Evolutionary conservation across 352 stramenopile species (phyloP), one percentile per base, ranked within the genome.

Genomic region (Phytophthora pluvialis): DNA sequence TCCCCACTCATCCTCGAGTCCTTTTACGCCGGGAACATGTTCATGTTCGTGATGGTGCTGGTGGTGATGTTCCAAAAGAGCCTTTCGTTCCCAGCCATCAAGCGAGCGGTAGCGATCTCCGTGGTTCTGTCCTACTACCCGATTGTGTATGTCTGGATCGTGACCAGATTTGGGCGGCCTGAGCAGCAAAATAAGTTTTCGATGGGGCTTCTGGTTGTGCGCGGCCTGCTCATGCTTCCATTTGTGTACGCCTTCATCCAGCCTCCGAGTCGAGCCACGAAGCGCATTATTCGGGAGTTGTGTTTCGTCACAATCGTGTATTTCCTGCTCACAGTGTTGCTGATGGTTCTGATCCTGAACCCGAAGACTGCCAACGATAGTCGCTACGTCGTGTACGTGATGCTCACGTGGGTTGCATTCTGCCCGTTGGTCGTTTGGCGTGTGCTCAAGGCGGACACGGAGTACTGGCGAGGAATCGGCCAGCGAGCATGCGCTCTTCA

Each of bases 51-150:
- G 47, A 60, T 78, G 29, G 59, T 83, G 21, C 26, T 80, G 9
- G 51, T 83, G 9, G 57, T 85, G 18, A 67, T 85, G 58, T 67
- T 75, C 26, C 59, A 85, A 46, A 88, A 88, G 42, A 88, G 73
- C 42, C 15, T 85, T 3, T 85, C 78, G 4, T 9, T 57, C 1
- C 65, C 72, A n/a, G 78, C 76, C 0, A 21, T 88, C 4, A 32
- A 64, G 3, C 78, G 76, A 12, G 59, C 51, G 1, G 25, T 75
- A 5, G 28, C 18, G 12, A 60, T 77, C 10, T 58, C 75, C 7
- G 0, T 84, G 1, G 5, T 72, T 4, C 18, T 81, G 3, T 72
- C 70, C 0, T 67, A 56, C 15, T 77, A 77, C 56, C 64, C 48
- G 6, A 43, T 78, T 1, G 26, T 61, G 45, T 74, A 72, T 40